Percentiles rank a stretch among this genome's conserved stretches.
These are phyloP conservation scores for Lactifluus pinguis DNA, from an alignment of 768 basidiomycete genomes.

Conservation along the genomic window DNA sequence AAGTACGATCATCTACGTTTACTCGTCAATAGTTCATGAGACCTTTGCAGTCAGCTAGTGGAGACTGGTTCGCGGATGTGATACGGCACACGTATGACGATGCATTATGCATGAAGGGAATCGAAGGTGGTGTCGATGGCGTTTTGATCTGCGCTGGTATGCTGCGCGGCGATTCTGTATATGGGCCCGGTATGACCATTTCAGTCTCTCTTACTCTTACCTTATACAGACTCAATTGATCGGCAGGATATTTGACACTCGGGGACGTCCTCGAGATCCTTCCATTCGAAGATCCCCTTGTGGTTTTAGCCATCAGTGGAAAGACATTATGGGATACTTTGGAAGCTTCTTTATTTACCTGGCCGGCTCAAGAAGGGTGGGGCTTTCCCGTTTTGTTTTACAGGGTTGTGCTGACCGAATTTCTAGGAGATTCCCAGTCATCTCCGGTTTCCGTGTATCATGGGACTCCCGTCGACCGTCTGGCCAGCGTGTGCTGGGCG, in stretches of 20 bases:
- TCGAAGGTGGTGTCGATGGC: slow-evolving; percentile 57
- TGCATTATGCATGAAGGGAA: slow-evolving; percentile 45
- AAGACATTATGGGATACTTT: slow-evolving; percentile 70
- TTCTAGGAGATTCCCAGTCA: slow-evolving; percentile 74
- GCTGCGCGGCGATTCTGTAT: slow-evolving; percentile 74
- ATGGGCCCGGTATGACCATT: slow-evolving; percentile 57
- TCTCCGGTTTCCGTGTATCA: slow-evolving; percentile 74
- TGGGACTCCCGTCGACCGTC: slow-evolving; percentile 79
- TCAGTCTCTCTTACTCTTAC: not conserved
- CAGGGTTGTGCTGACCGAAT: not conserved
- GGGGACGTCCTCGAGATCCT: slow-evolving; percentile 85
- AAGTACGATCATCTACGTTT: slow-evolving; percentile 36
- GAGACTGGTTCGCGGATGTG: slow-evolving; percentile 84
- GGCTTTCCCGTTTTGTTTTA: not conserved
- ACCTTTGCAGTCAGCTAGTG: slow-evolving; percentile 46
- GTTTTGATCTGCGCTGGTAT: slow-evolving; percentile 80
- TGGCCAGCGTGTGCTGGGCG: slow-evolving; percentile 61
- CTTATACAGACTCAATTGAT: not conserved
- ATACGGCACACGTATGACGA: slow-evolving; percentile 78
- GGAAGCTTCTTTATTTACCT: slow-evolving; percentile 62
- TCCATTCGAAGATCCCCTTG: slow-evolving; percentile 78
- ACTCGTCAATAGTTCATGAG: not conserved
- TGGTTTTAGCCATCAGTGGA: slow-evolving; percentile 77
- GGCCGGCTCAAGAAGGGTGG: slow-evolving; percentile 89
- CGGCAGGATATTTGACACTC: slow-evolving; percentile 59